Evolutionary conservation across 1,284 basidiomycete species (phyloP).

Genomic region (Inonotus hispidus): DNA sequence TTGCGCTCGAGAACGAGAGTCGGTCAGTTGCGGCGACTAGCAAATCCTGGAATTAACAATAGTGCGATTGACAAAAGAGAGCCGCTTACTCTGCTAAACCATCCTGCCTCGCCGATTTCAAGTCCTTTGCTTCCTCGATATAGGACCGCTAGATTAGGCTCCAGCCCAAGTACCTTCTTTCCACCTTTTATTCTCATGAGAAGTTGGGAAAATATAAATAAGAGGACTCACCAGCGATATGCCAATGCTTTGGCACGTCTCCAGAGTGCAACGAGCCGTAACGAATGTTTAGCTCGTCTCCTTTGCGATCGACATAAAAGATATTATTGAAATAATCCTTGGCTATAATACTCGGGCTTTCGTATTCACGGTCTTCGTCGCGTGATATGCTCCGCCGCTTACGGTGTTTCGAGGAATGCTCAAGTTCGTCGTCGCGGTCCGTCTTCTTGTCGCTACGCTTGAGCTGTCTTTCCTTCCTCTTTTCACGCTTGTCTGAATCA

Average conservation of each 20-base stretch:
- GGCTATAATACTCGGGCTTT: not conserved
- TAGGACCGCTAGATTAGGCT: constrained; percentile 40
- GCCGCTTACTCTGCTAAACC: constrained; percentile 1
- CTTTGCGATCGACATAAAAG: constrained; percentile 65
- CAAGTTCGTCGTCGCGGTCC: constrained; percentile 10
- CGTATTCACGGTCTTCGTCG: not conserved
- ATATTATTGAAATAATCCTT: constrained; percentile 25
- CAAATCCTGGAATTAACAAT: constrained; percentile 13
- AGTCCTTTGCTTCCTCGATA: constrained; percentile 50
- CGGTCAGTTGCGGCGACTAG: constrained; percentile 52
- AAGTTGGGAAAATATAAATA: constrained; percentile 25
- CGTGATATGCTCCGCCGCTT: not conserved
- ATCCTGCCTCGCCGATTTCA: constrained; percentile 41
- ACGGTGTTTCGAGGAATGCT: not conserved
- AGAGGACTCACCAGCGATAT: constrained; percentile 46
- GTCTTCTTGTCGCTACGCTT: not conserved
- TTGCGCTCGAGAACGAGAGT: constrained; percentile 46
- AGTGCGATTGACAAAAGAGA: not conserved
- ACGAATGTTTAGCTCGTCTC: constrained; percentile 61
- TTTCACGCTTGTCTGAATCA: constrained; percentile 2
- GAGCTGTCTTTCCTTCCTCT: constrained; percentile 1
- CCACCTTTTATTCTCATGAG: constrained; percentile 63
- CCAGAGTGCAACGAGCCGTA: constrained; percentile 64
- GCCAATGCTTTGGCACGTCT: constrained; percentile 62
- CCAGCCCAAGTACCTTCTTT: constrained; percentile 57